Evolutionary conservation across 306 rosid species (phyloP).

Genomic region (Dryas octopetala): DNA sequence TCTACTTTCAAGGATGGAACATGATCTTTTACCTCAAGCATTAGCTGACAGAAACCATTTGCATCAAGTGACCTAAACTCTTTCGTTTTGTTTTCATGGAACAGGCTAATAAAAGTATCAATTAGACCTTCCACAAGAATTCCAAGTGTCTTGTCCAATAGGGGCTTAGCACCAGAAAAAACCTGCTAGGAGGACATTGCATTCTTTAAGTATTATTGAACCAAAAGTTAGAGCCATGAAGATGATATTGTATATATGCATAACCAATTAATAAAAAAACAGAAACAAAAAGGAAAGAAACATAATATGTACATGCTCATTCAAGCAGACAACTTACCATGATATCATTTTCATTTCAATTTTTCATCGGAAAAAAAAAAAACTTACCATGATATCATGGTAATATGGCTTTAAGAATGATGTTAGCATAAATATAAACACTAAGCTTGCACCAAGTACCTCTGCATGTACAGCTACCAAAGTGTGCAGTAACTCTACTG

Average conservation of each 20-base stretch:
- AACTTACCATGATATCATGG: neutral
- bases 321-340: neutral
- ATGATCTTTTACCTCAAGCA: conserved; percentile 78
- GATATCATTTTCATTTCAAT: too few relatives aligned
- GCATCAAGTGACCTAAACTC: conserved; percentile 79
- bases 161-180: conserved; percentile 91
- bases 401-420: neutral
- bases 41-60: conserved; percentile 95
- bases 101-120: conserved; percentile 90
- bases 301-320: neutral
- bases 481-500: conserved; percentile 91
- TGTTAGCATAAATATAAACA: neutral
- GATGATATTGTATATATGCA: neutral
- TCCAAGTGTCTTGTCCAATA: conserved; percentile 94
- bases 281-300: neutral
- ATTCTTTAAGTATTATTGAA: conserved; percentile 14
- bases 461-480: conserved; percentile 97
- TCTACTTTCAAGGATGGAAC: conserved; percentile 6
- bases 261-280: neutral
- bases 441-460: conserved; percentile 49
- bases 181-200: conserved; percentile 49
- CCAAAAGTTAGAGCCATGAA: neutral
- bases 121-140: conserved; percentile 97
- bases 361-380: conserved; percentile 5
- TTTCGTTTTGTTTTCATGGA: conserved; percentile 64